Evolutionary conservation across 176 grass and related monocot species (phyloP), one percentile per base, ranked within the genome.

Genomic region (Aegilops tauschii): DNA sequence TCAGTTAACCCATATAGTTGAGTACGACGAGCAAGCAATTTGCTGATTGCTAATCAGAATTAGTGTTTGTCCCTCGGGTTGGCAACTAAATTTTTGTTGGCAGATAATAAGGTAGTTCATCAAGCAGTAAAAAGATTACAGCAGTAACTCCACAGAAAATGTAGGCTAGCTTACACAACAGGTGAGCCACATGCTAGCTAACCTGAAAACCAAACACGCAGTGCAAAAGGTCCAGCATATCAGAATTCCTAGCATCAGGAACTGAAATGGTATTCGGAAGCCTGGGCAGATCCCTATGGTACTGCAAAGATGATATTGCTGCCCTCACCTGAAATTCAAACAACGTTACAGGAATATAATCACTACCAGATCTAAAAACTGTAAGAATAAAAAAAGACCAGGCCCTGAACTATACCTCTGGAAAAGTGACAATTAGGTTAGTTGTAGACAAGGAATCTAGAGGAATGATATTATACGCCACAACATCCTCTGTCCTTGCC

Each of bases 381-480:
- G 34, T 25, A 65, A 54, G 36, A 69, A 45, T 85, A 50, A 87
- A 18, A 71, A 35, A 58, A 73, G 21, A 9, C 13, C n/a, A 61
- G 66, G 78, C 13, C 76, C 49, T 61, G 78, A 85, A 79, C 16
- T 66, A 71, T 90, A 92, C 95, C 91, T 95, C 95, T 16, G 91
- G 82, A 73, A 95, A 98, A 71, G 62, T 83, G 42, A 77, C 87
- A 69, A 98, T 90, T 52, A 73, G 87, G 83, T 98, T 98, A 62
- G 95, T 92, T 37, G 89, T 95, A 88, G 93, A 93, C 56, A 85
- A 66, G 58, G 77, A 75, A 95, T 93, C 95, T 72, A 98, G 79
- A 80, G 95, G 95, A 86, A 98, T 98, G 64, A 98, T 98, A 83
- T 98, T 98, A 93, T 98, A 98, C 75, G 95, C 91, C 35, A 92